Base-by-base conservation (phyloP, 2,329 filamentous ascomycete genomes). In the Nigrospora sphaerica region DNA sequence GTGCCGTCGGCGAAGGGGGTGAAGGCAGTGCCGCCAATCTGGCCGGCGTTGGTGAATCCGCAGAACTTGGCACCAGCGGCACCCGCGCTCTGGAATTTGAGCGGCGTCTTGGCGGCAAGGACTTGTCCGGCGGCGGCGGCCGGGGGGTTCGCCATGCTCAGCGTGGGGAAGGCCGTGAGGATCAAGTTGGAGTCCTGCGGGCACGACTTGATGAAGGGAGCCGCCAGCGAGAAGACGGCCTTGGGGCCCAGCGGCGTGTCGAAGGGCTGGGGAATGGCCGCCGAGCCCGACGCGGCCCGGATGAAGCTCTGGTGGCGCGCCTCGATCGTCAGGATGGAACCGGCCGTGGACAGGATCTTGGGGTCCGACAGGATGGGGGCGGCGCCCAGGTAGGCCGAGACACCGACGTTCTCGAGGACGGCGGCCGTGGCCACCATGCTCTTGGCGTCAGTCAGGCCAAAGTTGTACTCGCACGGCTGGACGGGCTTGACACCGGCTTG, bases 261-360 rank as follows among this genome's bases (percentile, higher is more conserved):
- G 58, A 89, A 86, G 23, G 84, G 75, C 59, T 80, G 78, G 4
- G 86, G 81, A 4, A 86, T 76, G 45, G 84, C 78, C 47, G 77
- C 68, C 46, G 73, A 69, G 48, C 75, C 72, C 17, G 74, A 70
- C 35, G 78, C 80, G 48, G 74, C 68, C 52, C 85, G 81, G 65
- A 89, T 80, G 64, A 86, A 82, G 50, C 82, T 83, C 66, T 87
- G 83, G 67, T 90, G 86, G 48, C 86, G 77, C 28, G 84, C 75
- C 68, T 90, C 86, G 49, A 87, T 76, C 19, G 84, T 86, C 39
- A 87, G 75, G 62, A 90, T 89, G 43, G 79, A 79, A 11, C 75
- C 85, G 3, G 86, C 85, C 17, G 80, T 78, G 49, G 75, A 71
- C 43, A 90, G 78, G 51, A 87, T 77, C 42, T 70, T 71, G 42